A percentile compares a stretch with the other conserved stretches of the same genome.
Conservation (phyloP, 2,329 filamentous ascomycete species). For the Fusarium sp. region DNA sequence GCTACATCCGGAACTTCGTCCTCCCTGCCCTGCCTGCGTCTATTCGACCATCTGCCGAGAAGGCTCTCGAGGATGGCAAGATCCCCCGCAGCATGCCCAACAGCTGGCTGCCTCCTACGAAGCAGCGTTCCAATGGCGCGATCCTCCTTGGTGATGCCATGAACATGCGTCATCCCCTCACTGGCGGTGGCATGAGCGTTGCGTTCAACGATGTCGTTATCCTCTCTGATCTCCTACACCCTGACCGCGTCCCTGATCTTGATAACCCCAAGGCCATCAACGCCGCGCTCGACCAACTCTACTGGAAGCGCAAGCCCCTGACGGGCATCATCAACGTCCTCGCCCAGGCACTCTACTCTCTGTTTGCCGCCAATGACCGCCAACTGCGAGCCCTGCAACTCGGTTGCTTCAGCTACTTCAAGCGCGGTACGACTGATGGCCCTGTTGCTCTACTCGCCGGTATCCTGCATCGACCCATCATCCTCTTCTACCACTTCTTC, state of each 20-base stretch:
- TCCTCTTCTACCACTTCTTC: constrained; percentile 95
- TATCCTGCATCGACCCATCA: constrained; percentile 81
- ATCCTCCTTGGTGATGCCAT: constrained; percentile 93
- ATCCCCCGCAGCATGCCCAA: constrained; percentile 93
- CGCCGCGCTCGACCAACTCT: constrained; percentile 80
- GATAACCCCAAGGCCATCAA: constrained; percentile 77
- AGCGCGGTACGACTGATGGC: constrained; percentile 80
- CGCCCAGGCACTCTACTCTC: constrained; percentile 91
- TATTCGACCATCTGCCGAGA: constrained; percentile 81
- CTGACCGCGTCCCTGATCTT: constrained; percentile 77
- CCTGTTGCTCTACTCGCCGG: constrained; percentile 88
- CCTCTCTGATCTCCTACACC: constrained; percentile 81
- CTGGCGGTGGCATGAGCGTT: constrained; percentile 98
- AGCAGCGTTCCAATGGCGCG: constrained; percentile 73
- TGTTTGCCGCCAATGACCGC: constrained; percentile 89
- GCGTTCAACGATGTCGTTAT: constrained; percentile 93
- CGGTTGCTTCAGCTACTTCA: constrained; percentile 95
- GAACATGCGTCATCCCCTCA: constrained; percentile 99
- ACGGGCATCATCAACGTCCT: constrained; percentile 96
- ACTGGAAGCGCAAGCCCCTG: constrained; percentile 88
- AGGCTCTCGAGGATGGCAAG: constrained; percentile 83
- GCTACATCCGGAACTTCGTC: constrained; percentile 85
- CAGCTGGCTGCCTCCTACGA: constrained; percentile 86
- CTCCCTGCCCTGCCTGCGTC: constrained; percentile 82
- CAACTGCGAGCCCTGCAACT: constrained; percentile 86